phyloP scores from a whole-genome alignment of 768 basidiomycete genomes.

The Neoboletus magnificus region DNA sequence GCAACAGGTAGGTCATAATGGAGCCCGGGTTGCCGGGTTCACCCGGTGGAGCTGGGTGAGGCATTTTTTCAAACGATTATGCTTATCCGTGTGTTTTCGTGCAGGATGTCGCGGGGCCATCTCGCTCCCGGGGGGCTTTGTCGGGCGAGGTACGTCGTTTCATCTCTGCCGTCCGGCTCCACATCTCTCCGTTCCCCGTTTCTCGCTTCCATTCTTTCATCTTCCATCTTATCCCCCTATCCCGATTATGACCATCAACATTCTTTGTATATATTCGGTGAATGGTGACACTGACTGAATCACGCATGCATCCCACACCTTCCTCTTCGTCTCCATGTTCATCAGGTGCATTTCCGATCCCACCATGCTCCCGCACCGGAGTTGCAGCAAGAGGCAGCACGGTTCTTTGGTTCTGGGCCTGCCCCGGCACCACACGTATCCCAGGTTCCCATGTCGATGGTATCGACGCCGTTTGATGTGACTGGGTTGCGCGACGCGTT shows the following conservation, averaged over 20 bases:
- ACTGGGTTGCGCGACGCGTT: conserved; percentile 35
- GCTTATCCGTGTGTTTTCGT: neutral
- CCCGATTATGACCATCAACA: neutral
- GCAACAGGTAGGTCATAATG: conserved; percentile 56
- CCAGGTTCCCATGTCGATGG: conserved; percentile 15
- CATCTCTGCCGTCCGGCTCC: conserved; percentile 10
- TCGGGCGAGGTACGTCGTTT: conserved; percentile 54
- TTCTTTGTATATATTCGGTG: neutral
- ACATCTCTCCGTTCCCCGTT: neutral
- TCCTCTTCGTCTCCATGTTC: neutral
- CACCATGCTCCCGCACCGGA: conserved; percentile 40
- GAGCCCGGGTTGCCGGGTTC: conserved; percentile 6
- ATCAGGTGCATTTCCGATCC: conserved; percentile 56
- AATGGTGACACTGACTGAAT: neutral
- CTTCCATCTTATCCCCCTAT: neutral
- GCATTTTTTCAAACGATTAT: neutral
- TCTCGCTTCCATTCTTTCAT: conserved; percentile 4
- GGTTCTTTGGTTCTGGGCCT: conserved; percentile 52
- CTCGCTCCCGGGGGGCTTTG: conserved; percentile 36
- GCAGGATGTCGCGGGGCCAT: conserved; percentile 69
- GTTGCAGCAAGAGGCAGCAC: conserved; percentile 62
- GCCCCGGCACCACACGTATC: conserved; percentile 27
- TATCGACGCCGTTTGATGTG: conserved; percentile 53
- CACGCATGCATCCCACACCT: neutral
- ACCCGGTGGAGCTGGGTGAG: neutral